These are phyloP conservation scores for Trichoderma koningiopsis DNA, from an alignment of 2,329 filamentous ascomycete species.

Conservation along the genomic window DNA sequence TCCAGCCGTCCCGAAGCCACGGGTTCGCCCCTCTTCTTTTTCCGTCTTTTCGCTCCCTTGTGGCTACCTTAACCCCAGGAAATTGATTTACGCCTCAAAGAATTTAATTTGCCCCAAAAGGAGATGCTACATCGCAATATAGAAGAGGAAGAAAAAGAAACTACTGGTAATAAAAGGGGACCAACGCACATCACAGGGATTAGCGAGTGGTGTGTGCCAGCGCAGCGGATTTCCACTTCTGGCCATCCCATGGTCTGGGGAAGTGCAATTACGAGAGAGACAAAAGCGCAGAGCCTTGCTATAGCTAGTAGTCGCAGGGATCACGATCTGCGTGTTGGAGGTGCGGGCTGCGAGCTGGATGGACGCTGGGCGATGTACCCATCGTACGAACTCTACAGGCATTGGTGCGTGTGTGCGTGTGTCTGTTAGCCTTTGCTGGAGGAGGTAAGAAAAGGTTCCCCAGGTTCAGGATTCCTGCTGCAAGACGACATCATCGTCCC, in stretches of 20 bases:
- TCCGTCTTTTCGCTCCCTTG: too few relatives aligned
- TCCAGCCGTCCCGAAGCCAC: constrained; percentile 19
- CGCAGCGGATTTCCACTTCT: constrained; percentile 24
- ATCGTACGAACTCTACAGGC: neutral
- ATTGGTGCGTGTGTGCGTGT: too few relatives aligned
- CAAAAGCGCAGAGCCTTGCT: neutral
- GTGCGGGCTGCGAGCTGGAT: constrained; percentile 6
- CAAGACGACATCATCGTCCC: constrained; percentile 18
- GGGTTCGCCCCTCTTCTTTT: constrained; percentile 13
- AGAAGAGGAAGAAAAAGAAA: neutral
- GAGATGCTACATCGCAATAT: neutral
- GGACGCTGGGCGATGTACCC: neutral
- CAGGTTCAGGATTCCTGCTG: neutral
- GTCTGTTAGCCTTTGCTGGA: neutral
- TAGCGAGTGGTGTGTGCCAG: neutral
- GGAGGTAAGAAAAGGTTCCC: neutral
- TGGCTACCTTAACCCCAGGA: neutral
- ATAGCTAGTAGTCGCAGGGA: neutral
- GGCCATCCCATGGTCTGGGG: constrained; percentile 20
- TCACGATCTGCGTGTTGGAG: constrained; percentile 1
- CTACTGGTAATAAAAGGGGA: neutral
- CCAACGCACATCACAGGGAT: neutral
- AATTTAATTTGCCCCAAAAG: neutral
- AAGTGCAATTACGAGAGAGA: neutral
- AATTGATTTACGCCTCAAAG: neutral